phyloP scores from a whole-genome alignment of 2,329 filamentous ascomycete species.

The Proliferodiscus dingleyae region DNA sequence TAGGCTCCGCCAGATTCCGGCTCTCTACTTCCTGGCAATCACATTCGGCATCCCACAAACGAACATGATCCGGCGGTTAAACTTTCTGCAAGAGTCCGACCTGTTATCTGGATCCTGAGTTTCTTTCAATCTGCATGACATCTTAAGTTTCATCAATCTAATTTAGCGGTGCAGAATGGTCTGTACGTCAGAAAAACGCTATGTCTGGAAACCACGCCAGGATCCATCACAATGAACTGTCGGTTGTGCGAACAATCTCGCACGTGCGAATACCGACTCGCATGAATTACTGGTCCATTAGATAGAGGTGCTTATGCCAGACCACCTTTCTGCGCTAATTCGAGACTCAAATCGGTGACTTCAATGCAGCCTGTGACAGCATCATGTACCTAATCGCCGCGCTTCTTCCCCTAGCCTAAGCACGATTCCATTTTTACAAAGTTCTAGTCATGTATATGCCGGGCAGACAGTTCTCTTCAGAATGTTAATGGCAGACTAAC shows the following conservation, averaged over 20 bases:
- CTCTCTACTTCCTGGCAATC: neutral
- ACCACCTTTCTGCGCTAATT: too few relatives aligned
- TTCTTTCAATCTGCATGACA: conserved; percentile 5
- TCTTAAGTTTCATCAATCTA: conserved; percentile 9
- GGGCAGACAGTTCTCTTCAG: too few relatives aligned
- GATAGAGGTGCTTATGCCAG: too few relatives aligned
- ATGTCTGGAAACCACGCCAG: neutral
- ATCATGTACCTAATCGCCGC: too few relatives aligned
- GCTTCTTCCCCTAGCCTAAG: too few relatives aligned
- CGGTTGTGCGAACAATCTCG: conserved; percentile 10
- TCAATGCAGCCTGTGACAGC: too few relatives aligned
- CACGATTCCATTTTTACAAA: too few relatives aligned
- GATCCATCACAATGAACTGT: conserved; percentile 6
- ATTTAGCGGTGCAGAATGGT: conserved; percentile 1
- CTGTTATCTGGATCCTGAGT: conserved; percentile 1
- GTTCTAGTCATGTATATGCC: too few relatives aligned
- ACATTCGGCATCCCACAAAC: neutral
- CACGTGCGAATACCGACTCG: neutral
- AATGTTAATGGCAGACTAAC: too few relatives aligned
- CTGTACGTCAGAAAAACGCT: neutral
- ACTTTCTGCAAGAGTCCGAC: neutral
- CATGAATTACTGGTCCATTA: too few relatives aligned
- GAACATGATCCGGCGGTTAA: neutral
- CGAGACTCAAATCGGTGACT: too few relatives aligned
- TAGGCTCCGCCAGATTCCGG: neutral